phyloP scores from a whole-genome alignment of 108 stramenopile species.

The Schizochytrium sp. region DNA sequence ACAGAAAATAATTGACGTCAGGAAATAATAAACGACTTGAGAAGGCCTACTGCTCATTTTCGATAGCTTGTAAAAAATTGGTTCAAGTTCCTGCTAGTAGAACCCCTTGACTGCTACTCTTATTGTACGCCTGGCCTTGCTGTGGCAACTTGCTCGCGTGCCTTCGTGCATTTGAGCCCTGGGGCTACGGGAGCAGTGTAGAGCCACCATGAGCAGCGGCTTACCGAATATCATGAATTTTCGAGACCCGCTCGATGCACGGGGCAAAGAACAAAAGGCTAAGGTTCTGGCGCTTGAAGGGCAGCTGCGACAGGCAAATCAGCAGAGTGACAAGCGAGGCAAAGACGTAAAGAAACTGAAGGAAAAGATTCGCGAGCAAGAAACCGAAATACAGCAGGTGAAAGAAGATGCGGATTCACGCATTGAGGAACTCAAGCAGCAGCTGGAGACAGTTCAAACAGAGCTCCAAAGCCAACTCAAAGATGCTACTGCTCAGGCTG shows the following conservation, averaged over 20 bases:
- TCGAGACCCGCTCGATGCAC: constrained; percentile 5
- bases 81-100: too few relatives aligned
- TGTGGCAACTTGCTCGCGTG: too few relatives aligned
- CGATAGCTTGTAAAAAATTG: too few relatives aligned
- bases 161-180: too few relatives aligned
- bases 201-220: background rate
- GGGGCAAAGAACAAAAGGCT: constrained; percentile 28
- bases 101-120: too few relatives aligned
- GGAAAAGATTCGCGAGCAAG: background rate
- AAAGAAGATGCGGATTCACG: constrained; percentile 22
- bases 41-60: too few relatives aligned
- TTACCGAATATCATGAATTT: constrained; percentile 3
- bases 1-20: too few relatives aligned
- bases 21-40: too few relatives aligned
- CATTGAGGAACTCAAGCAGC: background rate
- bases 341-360: background rate
- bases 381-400: constrained; percentile 30
- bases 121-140: too few relatives aligned
- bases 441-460: background rate
- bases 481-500: background rate
- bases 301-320: constrained; percentile 43
- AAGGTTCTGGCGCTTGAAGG: constrained; percentile 13
- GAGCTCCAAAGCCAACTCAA: background rate
- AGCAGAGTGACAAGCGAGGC: constrained; percentile 42
- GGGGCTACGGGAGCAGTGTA: too few relatives aligned